These are phyloP conservation scores for Oropetium thomaeum DNA, from an alignment of 176 grass and related monocot genomes.

Conservation along the genomic window DNA sequence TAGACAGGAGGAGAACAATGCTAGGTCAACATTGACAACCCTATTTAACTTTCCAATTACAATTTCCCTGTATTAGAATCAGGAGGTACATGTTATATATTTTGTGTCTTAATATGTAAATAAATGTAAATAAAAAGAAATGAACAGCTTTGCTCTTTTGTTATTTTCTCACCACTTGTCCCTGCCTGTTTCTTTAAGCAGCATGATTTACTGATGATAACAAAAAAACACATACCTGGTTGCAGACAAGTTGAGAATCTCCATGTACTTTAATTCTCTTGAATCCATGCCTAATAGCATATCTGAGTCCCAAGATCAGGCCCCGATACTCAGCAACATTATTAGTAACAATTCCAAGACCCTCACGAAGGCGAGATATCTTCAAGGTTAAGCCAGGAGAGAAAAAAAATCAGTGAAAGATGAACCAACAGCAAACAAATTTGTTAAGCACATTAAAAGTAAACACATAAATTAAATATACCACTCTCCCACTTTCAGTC, in stretches of 20 bases:
- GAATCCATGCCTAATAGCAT: conserved; percentile 62
- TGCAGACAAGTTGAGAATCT: conserved; percentile 72
- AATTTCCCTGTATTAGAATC: neutral
- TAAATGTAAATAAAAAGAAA: conserved; percentile 15
- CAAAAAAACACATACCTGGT: conserved; percentile 48
- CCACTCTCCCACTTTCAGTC: conserved; percentile 72
- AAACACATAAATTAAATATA: conserved; percentile 43
- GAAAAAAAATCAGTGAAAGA: conserved; percentile 27
- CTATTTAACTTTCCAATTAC: neutral
- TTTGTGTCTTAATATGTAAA: neutral
- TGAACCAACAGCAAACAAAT: conserved; percentile 13
- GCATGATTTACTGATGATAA: conserved; percentile 16
- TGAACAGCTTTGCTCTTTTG: neutral
- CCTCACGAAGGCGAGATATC: conserved; percentile 74
- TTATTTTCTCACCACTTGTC: neutral
- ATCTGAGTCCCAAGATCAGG: conserved; percentile 65
- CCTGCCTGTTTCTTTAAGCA: neutral
- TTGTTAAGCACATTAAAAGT: conserved; percentile 7
- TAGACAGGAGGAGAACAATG: neutral
- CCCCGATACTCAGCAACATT: conserved; percentile 82
- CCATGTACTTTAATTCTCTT: conserved; percentile 62
- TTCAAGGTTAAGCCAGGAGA: conserved; percentile 35
- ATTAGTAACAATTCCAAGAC: conserved; percentile 72
- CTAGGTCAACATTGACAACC: neutral
- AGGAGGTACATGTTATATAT: neutral